Conservation (phyloP, 1,284 basidiomycete genomes). For the Lentinus polychrous region DNA sequence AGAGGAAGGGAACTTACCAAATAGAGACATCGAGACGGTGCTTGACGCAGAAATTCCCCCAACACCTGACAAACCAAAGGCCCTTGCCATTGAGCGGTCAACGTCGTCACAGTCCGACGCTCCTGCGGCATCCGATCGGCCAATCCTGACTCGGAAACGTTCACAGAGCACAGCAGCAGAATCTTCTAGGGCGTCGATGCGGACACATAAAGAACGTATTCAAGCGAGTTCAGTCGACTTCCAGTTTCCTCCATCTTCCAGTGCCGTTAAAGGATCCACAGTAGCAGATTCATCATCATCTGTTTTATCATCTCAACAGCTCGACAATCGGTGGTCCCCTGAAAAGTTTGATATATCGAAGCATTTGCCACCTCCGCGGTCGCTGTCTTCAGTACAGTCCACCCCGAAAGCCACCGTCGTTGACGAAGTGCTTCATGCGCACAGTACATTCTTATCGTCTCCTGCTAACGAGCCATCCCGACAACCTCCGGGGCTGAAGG, state of each 20-base stretch:
- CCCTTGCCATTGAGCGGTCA: background rate
- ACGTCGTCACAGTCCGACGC: background rate
- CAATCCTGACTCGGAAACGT: slow-evolving; percentile 29
- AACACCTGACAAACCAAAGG: background rate
- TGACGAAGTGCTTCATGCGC: background rate
- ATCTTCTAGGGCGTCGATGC: slow-evolving; percentile 15
- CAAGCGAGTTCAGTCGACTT: slow-evolving; percentile 35
- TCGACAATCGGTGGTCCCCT: no score
- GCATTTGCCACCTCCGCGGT: no score
- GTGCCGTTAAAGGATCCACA: no score
- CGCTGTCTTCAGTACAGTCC: background rate
- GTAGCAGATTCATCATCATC: no score
- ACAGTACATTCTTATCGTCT: slow-evolving; percentile 17
- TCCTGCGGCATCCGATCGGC: slow-evolving; percentile 2
- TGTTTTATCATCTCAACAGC: no score
- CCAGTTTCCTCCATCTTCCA: slow-evolving; percentile 29
- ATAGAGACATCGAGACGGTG: background rate
- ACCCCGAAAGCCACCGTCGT: background rate
- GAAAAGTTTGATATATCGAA: no score
- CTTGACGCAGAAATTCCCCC: background rate
- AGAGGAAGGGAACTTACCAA: no score
- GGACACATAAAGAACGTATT: slow-evolving; percentile 25
- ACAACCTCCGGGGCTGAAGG: slow-evolving; percentile 55
- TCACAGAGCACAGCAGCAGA: slow-evolving; percentile 37
- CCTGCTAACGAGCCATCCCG: slow-evolving; percentile 33